Percentiles rank a stretch among this genome's conserved stretches.
phyloP scores from a whole-genome alignment of 1,284 basidiomycete species.

The Sparassis latifolia region DNA sequence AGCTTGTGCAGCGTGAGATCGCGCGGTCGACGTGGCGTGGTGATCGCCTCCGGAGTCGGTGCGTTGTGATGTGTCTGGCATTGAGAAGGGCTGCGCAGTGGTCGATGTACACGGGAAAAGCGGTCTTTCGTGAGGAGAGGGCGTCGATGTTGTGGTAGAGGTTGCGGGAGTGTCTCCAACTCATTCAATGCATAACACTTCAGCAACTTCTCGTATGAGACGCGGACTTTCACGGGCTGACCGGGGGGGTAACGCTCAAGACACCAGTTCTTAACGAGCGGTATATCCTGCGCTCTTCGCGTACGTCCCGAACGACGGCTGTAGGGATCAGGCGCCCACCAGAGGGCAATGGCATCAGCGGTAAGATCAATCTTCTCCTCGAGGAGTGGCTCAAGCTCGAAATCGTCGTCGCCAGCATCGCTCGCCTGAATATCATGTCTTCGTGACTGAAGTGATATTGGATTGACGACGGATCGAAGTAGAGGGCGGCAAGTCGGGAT shows the following conservation, averaged over 20 bases:
- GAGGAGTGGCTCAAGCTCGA: conserved; percentile 86
- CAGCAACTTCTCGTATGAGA: conserved; percentile 98
- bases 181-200: conserved; percentile 97
- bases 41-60: no score
- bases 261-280: conserved; percentile 96
- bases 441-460: conserved; percentile 92
- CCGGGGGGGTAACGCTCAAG: conserved; percentile 96
- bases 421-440: conserved; percentile 85
- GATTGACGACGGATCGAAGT: conserved; percentile 99
- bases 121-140: no score
- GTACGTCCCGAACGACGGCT: conserved; percentile 89
- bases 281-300: conserved; percentile 91
- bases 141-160: no score
- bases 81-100: no score
- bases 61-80: no score
- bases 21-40: no score
- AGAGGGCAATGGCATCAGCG: conserved; percentile 94
- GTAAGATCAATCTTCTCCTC: conserved; percentile 81
- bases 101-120: no score
- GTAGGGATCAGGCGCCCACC: conserved; percentile 99
- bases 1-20: no score
- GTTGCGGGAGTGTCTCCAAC: conserved; percentile 79
- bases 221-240: conserved; percentile 96
- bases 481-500: conserved; percentile 99
- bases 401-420: conserved; percentile 81